These are phyloP conservation scores for Trichoderma orchidacearum DNA, from an alignment of 495 filamentous ascomycete genomes.

Conservation along the genomic window DNA sequence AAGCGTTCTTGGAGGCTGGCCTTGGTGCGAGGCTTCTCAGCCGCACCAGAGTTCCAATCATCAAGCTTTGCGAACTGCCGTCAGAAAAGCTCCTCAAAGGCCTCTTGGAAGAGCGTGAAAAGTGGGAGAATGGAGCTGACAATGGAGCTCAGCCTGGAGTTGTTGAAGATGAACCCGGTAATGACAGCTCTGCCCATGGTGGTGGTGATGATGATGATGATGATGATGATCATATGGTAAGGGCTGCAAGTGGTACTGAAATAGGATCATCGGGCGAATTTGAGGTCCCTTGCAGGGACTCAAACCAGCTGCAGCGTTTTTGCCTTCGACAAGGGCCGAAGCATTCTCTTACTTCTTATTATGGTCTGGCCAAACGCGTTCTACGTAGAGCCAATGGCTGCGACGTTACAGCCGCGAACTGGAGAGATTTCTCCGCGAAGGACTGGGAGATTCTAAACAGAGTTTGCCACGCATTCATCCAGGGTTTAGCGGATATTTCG, in stretches of 20 bases:
- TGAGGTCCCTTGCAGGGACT: background rate
- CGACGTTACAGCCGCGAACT: constrained; percentile 28
- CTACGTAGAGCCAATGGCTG: constrained; percentile 30
- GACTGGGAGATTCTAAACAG: constrained; percentile 30
- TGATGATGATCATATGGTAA: background rate
- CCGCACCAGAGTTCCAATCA: constrained; percentile 64
- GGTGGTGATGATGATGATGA: background rate
- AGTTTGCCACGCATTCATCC: constrained; percentile 32
- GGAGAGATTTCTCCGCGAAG: constrained; percentile 15
- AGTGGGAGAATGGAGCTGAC: constrained; percentile 40
- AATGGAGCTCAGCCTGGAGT: constrained; percentile 19
- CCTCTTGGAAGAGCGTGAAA: constrained; percentile 41
- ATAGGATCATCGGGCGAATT: background rate
- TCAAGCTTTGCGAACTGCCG: constrained; percentile 65
- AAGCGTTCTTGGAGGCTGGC: constrained; percentile 50
- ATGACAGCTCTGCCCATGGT: constrained; percentile 16
- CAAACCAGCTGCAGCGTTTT: background rate
- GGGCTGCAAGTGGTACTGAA: background rate
- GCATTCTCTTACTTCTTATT: constrained; percentile 24
- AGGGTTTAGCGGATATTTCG: constrained; percentile 27
- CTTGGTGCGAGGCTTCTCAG: constrained; percentile 57
- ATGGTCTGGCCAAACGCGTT: constrained; percentile 26
- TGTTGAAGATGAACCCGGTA: constrained; percentile 12
- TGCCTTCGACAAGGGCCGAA: constrained; percentile 22
- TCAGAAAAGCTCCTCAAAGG: constrained; percentile 31